Evolutionary conservation across 331 rosid species (phyloP).

Genomic region (Quercus tomentella): DNA sequence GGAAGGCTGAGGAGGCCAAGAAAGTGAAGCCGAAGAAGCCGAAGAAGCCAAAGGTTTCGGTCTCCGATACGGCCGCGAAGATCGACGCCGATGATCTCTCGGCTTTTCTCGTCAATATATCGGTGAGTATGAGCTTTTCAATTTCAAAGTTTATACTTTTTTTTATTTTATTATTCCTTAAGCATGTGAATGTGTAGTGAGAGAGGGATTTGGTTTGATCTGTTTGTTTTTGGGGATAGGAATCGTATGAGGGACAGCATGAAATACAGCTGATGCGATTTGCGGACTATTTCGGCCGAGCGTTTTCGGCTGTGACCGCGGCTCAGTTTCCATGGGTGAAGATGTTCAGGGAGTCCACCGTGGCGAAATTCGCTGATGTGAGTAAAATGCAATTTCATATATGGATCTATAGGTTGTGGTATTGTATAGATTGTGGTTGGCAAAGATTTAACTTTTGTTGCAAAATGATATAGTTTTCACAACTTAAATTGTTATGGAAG

Average conservation of each 20-base stretch:
- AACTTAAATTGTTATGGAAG: too few species aligned
- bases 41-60: slow-evolving; percentile 53
- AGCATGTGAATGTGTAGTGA: not conserved
- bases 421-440: too few species aligned
- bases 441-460: too few species aligned
- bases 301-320: slow-evolving; percentile 61
- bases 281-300: slow-evolving; percentile 81
- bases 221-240: slow-evolving; percentile 31
- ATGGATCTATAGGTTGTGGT: too few species aligned
- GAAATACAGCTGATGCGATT: slow-evolving; percentile 73
- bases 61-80: slow-evolving; percentile 54
- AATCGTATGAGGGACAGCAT: slow-evolving; percentile 55
- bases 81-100: slow-evolving; percentile 45
- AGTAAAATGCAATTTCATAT: slow-evolving; percentile 19
- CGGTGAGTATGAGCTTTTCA: slow-evolving; percentile 33
- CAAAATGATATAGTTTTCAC: too few species aligned
- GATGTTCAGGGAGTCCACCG: slow-evolving; percentile 66
- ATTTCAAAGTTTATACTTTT: too few species aligned
- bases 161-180: not conserved
- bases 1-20: slow-evolving; percentile 38
- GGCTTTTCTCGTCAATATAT: slow-evolving; percentile 53
- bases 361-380: slow-evolving; percentile 74
- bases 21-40: slow-evolving; percentile 49
- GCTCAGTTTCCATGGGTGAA: slow-evolving; percentile 92
- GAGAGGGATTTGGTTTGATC: slow-evolving; percentile 6